phyloP scores from a whole-genome alignment of 2,329 filamentous ascomycete species.

The Aspergillus pseudoglaucus region DNA sequence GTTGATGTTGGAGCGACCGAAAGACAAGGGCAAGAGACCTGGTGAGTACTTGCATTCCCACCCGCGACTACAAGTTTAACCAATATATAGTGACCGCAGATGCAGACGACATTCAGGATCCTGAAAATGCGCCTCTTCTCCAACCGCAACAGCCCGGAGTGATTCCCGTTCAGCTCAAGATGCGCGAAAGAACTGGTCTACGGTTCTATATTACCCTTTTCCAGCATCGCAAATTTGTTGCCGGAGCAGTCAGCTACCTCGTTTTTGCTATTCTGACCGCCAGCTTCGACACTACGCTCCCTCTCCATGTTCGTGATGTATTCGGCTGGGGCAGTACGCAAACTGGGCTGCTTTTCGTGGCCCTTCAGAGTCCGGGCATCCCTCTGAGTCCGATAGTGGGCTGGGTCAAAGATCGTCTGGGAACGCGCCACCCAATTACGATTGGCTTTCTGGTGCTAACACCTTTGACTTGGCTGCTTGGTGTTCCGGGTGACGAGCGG shows the following conservation, averaged over 20 bases:
- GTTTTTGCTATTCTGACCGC: conserved; percentile 47
- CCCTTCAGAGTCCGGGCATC: conserved; percentile 51
- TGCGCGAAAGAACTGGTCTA: conserved; percentile 3
- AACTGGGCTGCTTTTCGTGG: conserved; percentile 51
- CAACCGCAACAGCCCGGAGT: neutral
- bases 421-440: conserved; percentile 18
- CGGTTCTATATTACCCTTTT: conserved; percentile 35
- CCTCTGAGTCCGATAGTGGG: conserved; percentile 56
- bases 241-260: conserved; percentile 38
- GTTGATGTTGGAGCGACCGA: conserved; percentile 12
- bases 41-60: neutral
- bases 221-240: conserved; percentile 35
- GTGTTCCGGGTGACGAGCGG: conserved; percentile 20
- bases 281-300: conserved; percentile 51
- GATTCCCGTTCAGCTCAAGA: neutral
- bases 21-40: neutral
- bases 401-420: conserved; percentile 29
- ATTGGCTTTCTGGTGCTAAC: conserved; percentile 18
- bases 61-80: neutral
- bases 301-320: conserved; percentile 47
- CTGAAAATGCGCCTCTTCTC: conserved; percentile 9
- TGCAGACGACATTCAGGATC: neutral
- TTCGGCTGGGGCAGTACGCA: conserved; percentile 52
- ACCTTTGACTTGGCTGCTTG: conserved; percentile 21
- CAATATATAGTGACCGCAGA: neutral